Evolutionary conservation across 169 alveolate species (phyloP).

Genomic region (Plasmodium gallinaceum): DNA sequence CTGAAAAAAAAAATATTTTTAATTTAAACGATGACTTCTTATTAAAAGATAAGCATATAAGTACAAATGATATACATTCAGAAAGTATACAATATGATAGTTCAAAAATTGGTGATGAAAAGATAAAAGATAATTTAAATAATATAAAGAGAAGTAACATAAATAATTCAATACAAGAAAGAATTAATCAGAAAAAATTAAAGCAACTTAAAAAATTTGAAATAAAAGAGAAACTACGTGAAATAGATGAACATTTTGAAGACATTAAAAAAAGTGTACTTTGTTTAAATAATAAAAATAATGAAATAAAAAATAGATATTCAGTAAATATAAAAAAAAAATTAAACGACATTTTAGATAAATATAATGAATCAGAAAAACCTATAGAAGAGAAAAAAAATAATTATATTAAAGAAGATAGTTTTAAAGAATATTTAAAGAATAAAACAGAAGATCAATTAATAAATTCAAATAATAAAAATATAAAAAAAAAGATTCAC

Average conservation of each 20-base stretch:
- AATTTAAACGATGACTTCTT: constrained; percentile 46
- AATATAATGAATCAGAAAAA: not conserved
- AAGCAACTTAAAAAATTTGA: constrained; percentile 58
- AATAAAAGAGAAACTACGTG: constrained; percentile 61
- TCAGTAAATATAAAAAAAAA: constrained; percentile 3
- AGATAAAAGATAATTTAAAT: not conserved
- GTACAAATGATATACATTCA: constrained; percentile 35
- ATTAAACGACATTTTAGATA: not conserved
- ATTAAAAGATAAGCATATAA: constrained; percentile 45
- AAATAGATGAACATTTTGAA: constrained; percentile 73
- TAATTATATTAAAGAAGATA: not conserved
- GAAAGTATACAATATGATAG: not conserved
- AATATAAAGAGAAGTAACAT: not conserved
- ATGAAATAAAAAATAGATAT: not conserved
- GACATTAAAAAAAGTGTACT: constrained; percentile 40
- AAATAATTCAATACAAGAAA: constrained; percentile 18
- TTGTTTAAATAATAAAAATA: constrained; percentile 4
- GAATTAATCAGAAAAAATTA: constrained; percentile 38
- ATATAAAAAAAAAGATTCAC: not conserved
- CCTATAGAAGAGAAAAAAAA: not conserved
- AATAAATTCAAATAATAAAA: not conserved
- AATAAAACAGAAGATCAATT: not conserved
- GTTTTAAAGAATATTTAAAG: not conserved
- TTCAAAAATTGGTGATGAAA: not conserved
- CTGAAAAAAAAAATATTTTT: constrained; percentile 43